Base-by-base conservation (phyloP, 495 filamentous ascomycete species). In the Aspergillus ellipticus region DNA sequence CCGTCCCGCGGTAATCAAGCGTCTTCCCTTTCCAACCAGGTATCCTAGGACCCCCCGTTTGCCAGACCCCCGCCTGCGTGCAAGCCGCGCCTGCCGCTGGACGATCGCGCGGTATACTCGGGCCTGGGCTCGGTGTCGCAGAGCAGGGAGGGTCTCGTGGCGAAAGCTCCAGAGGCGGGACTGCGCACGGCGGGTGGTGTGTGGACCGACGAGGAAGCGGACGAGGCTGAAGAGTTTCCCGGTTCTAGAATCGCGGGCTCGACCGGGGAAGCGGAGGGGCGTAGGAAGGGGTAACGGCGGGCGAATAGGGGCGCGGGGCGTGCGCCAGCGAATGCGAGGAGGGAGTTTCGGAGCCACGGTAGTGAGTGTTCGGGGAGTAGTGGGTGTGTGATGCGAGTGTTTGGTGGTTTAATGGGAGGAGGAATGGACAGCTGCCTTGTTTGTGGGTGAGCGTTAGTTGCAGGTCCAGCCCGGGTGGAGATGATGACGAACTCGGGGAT, bases 91-190 rank as follows among this genome's bases (percentile, higher is more conserved):
- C 69, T 90, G 85, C 16, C 82, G 76, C 55, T 79, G 74, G 62
- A 92, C 68, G 42, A 95, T 78, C 61, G 86, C 89, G 15, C 77
- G 75, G 68, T 92, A 93, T 51, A 96, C 80, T 51, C 85, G 80
- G 49, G 87, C 84, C 64, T 94, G 89, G 4, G 88, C 74, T 24
- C 81, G 79, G 60, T 82, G 81, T 55, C 83, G 85, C 57, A 89
- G 82, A 42, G 78, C 74, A 39, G 89, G 86, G 33, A 95, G 70
- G n/a, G 80, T 86, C 59, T 89, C 83, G 79, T 87, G 79, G 49
- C 84, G 87, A 69, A 96, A 79, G 48, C 76, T 73, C 57, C 83
- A 79, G 35, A 93, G 75, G 33, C 76, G 79, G 28, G 80, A 80
- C 59, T 83, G 82, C 57, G 84, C 79, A 35, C 82, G 82, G 56